Base-by-base conservation (phyloP, 495 filamentous ascomycete genomes). In the Trichocladium antarcticum region DNA sequence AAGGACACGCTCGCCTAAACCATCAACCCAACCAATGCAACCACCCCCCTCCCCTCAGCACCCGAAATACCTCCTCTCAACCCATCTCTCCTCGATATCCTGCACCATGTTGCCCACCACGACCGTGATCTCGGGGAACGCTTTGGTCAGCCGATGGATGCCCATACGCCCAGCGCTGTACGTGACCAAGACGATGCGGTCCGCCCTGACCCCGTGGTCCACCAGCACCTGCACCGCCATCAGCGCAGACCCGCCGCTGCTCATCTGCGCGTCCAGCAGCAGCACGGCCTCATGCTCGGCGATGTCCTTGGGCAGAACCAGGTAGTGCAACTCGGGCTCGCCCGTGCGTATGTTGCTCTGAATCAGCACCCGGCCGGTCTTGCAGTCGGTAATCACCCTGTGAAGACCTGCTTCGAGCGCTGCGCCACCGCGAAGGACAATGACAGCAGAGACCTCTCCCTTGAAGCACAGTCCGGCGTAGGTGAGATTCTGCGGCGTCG, bases 151-250 rank as follows among this genome's bases (percentile, higher is more conserved):
- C 43, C 92, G 73, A 50, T 89, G 85, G 37, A 96, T 59, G 0
- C 89, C 92, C 56, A 65, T 57, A 12, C 58, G 36, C 0, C 64
- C 64, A 4, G 62, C 62, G 17, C 54, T 60, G 28, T 63, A 67
- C 24, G 64, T 67, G 14, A 59, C 64, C 40, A 67, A 41, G 17
- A 65, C 83, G 50, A 98, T 92, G 47, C 74, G 80, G 15, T 87
- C 79, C 60, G 89, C 82, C 16, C 76, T 68, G n/a, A 97, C 89
- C 2, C 92, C 92, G 60, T 97, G 88, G 66, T 98, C 92, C 37
- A 93, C 79, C 49, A 98, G 67, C 31, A 98, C 87, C 53, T 87
- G 82, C 24, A 97, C 90, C 4, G 92, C 89, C 92, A 98, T 98
- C 40, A 98, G 70, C 6, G 89, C 93, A 34, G 92, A 87, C 28